Evolutionary conservation across 805 yeast species (phyloP).

Genomic region (Metschnikowia dekortorum): DNA sequence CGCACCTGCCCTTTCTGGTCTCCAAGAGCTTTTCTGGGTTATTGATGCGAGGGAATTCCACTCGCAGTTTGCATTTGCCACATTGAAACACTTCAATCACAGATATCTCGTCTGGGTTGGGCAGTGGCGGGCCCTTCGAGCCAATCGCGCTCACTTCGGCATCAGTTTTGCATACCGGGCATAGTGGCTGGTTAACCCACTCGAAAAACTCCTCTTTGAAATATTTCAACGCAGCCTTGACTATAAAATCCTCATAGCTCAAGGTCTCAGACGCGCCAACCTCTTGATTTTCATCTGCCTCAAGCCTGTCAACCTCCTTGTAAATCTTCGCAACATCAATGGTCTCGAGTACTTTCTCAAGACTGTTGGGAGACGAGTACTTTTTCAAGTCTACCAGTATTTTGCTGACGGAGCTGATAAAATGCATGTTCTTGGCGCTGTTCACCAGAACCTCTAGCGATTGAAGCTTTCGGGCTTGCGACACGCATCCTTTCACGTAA

Average conservation of each 20-base stretch:
- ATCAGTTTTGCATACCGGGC: conserved; percentile 46
- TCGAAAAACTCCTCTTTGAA: conserved; percentile 75
- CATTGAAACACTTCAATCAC: conserved; percentile 66
- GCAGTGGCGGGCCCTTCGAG: conserved; percentile 32
- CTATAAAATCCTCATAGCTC: conserved; percentile 34
- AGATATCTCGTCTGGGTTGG: conserved; percentile 43
- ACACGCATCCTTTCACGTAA: conserved; percentile 8
- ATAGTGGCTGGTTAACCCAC: conserved; percentile 76
- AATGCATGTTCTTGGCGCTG: neutral
- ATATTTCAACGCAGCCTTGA: conserved; percentile 29
- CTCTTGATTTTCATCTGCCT: neutral
- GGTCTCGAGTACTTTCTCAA: conserved; percentile 55
- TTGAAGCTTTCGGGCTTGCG: conserved; percentile 1
- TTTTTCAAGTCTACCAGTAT: conserved; percentile 5
- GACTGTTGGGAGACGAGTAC: conserved; percentile 12
- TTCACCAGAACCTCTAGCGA: neutral
- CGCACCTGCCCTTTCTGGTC: conserved; percentile 77
- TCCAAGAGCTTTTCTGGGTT: conserved; percentile 58
- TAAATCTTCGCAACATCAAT: conserved; percentile 60
- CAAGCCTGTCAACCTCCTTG: conserved; percentile 50
- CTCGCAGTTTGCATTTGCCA: conserved; percentile 37
- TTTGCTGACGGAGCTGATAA: conserved; percentile 4
- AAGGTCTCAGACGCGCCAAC: conserved; percentile 4
- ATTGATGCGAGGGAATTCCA: conserved; percentile 75
- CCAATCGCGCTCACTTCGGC: conserved; percentile 39